phyloP scores from a whole-genome alignment of 768 basidiomycete genomes.

The Rhodocollybia butyracea region DNA sequence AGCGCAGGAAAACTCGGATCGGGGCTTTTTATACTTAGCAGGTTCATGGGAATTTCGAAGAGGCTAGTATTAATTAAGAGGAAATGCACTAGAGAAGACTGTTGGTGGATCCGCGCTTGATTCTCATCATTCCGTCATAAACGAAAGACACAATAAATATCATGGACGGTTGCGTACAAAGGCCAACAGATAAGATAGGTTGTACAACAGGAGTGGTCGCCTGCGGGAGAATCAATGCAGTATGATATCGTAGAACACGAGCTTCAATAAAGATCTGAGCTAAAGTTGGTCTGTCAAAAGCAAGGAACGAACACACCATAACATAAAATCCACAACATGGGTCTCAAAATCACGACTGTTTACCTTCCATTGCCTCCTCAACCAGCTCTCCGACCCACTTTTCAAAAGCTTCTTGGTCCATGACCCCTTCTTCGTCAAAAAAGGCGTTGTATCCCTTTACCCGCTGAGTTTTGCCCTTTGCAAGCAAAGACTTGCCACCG shows the following conservation, averaged over 20 bases:
- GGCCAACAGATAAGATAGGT: background rate
- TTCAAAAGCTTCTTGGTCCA: conserved; percentile 76
- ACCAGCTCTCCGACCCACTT: conserved; percentile 76
- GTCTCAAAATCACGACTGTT: conserved; percentile 32
- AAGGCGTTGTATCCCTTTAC: conserved; percentile 64
- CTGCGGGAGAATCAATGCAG: background rate
- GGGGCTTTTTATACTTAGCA: too few relatives aligned
- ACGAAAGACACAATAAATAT: background rate
- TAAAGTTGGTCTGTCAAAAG: background rate
- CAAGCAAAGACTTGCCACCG: conserved; percentile 82
- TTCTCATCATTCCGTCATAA: too few relatives aligned
- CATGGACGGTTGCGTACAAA: background rate
- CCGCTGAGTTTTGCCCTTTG: conserved; percentile 59
- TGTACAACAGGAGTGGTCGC: background rate
- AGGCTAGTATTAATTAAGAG: too few relatives aligned
- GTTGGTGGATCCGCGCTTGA: too few relatives aligned
- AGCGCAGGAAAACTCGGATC: too few relatives aligned
- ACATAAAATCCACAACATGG: background rate
- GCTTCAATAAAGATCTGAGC: background rate
- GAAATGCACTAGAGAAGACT: too few relatives aligned
- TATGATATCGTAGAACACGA: background rate
- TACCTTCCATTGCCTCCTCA: conserved; percentile 70
- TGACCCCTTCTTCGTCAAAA: conserved; percentile 76
- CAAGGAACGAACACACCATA: background rate
- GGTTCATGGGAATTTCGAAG: too few relatives aligned